These are phyloP conservation scores for Cercospora beticola DNA, from an alignment of 2,329 filamentous ascomycete species.

Conservation along the genomic window DNA sequence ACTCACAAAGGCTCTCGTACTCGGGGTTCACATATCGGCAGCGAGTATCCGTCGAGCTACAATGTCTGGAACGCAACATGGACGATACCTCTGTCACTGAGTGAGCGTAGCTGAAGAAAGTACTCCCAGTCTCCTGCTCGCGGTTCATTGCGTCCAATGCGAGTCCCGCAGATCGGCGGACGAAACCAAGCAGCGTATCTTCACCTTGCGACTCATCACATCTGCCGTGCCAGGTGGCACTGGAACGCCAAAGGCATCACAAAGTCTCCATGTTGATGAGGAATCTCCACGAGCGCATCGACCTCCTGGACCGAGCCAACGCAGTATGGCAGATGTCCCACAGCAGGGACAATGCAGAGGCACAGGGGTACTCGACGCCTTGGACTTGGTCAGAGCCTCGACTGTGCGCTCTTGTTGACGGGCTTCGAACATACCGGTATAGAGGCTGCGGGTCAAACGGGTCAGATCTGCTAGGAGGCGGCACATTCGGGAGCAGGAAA, in stretches of 20 bases:
- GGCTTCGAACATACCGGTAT: neutral
- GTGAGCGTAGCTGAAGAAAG: neutral
- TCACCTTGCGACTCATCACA: neutral
- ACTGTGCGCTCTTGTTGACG: conserved; percentile 1
- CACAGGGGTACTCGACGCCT: conserved; percentile 27
- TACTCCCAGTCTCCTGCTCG: neutral
- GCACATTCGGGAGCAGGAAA: neutral
- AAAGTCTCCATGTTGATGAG: neutral
- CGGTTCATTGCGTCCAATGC: neutral
- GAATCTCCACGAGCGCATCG: neutral
- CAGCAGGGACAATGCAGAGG: conserved; percentile 24
- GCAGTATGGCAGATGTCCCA: conserved; percentile 24
- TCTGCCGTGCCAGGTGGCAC: neutral
- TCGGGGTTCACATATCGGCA: neutral
- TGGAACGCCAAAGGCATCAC: neutral
- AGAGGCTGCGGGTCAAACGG: neutral
- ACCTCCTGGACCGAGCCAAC: conserved; percentile 18
- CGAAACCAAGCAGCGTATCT: neutral
- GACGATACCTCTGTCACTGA: neutral
- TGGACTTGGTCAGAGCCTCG: conserved; percentile 25
- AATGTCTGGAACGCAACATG: neutral
- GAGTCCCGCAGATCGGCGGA: neutral
- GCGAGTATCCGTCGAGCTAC: neutral
- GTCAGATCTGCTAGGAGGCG: neutral
- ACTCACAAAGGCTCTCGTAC: neutral